Conservation (phyloP, 2,329 filamentous ascomycete genomes). For the Amphichorda felina region DNA sequence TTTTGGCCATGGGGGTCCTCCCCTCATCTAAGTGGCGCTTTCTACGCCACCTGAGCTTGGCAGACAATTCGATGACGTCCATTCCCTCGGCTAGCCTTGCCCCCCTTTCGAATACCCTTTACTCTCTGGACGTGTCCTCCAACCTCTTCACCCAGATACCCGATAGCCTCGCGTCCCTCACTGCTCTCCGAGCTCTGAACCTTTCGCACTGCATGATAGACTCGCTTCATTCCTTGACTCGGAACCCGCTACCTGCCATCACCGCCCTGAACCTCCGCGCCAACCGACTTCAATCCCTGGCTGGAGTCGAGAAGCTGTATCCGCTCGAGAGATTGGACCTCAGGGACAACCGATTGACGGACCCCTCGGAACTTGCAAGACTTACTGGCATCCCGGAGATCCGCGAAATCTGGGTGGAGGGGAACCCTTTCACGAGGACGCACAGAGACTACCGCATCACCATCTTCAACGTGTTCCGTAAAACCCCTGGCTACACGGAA, state of each 20-base stretch:
- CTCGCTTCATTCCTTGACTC: slow-evolving; percentile 74
- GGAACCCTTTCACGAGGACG: slow-evolving; percentile 84
- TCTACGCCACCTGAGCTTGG: slow-evolving; percentile 78
- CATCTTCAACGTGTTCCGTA: slow-evolving; percentile 93
- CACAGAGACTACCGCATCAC: slow-evolving; percentile 76
- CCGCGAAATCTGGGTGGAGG: slow-evolving; percentile 81
- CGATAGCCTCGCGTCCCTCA: slow-evolving; percentile 76
- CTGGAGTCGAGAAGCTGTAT: slow-evolving; percentile 78
- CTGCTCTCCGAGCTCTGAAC: slow-evolving; percentile 82
- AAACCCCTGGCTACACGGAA: slow-evolving; percentile 77
- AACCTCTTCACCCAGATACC: slow-evolving; percentile 94
- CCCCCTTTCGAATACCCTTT: slow-evolving; percentile 76
- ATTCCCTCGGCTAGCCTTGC: slow-evolving; percentile 65
- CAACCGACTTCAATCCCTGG: slow-evolving; percentile 78
- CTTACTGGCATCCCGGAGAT: slow-evolving; percentile 86
- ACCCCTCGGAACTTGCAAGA: slow-evolving; percentile 81
- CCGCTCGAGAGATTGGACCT: slow-evolving; percentile 85
- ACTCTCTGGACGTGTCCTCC: slow-evolving; percentile 82
- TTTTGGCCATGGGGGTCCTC: slow-evolving; percentile 59
- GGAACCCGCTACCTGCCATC: slow-evolving; percentile 83
- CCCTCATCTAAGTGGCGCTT: slow-evolving; percentile 91
- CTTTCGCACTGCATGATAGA: slow-evolving; percentile 97
- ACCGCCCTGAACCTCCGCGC: slow-evolving; percentile 83
- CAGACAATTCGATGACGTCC: slow-evolving; percentile 80
- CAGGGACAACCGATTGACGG: slow-evolving; percentile 80